Evolutionary conservation across 1,284 basidiomycete genomes (phyloP), one percentile per base, ranked within the genome.

Genomic region (Puccinia hordei): DNA sequence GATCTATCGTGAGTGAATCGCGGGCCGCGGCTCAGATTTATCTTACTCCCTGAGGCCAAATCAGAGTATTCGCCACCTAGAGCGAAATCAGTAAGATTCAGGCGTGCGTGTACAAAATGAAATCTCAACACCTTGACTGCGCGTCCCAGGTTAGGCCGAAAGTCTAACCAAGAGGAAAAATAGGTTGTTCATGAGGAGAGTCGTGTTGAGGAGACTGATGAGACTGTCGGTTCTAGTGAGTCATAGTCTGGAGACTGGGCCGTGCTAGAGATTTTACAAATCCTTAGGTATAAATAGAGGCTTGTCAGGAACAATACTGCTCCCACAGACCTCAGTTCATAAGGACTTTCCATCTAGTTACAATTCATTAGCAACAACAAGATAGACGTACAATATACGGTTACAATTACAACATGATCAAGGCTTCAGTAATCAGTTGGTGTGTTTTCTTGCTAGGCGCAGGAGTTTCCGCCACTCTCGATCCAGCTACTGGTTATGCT

Each of bases 401-500:
- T n/a, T 33, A 27, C 10, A n/a, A 46, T 44, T 46, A 24, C 22
- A 66, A 10, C 9, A 71, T 71, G 68, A 53, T 71, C 15, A 53
- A 53, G 35, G 27, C 51, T 71, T 51, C 49, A 13, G 46, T 71
- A 38, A 30, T 71, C 38, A 30, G 17, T 38, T 53, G 35, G 30
- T 30, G 24, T 6, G 17, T 71, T 35, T 53, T 71, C 15, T 53
- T 55, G 27, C 49, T 71, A 35, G 51, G 30, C 30, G 51, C 22
- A 55, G 68, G 49, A 30, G 27, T 53, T 35, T 71, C 30, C 6
- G 68, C 68, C 44, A 53, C 68, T 30, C 46, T 19, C 53, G 68
- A 71, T 71, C 68, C 68, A 10, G 68, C 68, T 71, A 71, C 68
- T 71, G 68, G 68, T 19, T 19, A 35, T 71, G 27, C 30, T 17